A percentile compares a stretch with the other conserved stretches of the same genome.
phyloP scores from a whole-genome alignment of 108 stramenopile genomes.

The Cyclotella choctawhatcheeana region DNA sequence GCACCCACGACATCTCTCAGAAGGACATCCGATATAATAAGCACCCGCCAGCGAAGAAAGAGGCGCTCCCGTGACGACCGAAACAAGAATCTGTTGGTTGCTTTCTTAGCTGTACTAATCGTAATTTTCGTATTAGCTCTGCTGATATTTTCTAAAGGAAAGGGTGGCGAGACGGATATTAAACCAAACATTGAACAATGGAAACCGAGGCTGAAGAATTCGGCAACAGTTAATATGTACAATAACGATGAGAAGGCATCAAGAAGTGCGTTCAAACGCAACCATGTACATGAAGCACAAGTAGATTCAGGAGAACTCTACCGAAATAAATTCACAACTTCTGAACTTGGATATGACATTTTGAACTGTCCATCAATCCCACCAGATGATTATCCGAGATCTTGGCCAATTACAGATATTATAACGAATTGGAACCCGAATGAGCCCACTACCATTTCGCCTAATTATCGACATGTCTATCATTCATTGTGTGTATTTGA shows the following conservation, averaged over 20 bases:
- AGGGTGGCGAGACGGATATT: neutral
- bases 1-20: neutral
- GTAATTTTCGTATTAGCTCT: neutral
- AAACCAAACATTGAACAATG: neutral
- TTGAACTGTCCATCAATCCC: constrained; percentile 61
- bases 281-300: neutral
- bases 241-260: constrained; percentile 8
- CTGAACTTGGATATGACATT: constrained; percentile 56
- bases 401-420: constrained; percentile 67
- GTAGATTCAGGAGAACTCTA: constrained; percentile 18
- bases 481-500: constrained; percentile 79
- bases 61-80: neutral
- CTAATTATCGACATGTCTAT: constrained; percentile 52
- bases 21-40: neutral
- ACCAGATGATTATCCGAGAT: constrained; percentile 59
- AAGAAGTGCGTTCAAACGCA: neutral
- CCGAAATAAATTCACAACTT: constrained; percentile 25
- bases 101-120: neutral
- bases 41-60: neutral
- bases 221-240: neutral
- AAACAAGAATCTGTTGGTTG: too few species aligned
- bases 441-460: constrained; percentile 50
- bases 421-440: constrained; percentile 72
- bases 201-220: neutral
- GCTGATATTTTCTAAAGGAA: neutral